Conservation (phyloP, 1,139 yeast species). For the Candida labiduridarum region DNA sequence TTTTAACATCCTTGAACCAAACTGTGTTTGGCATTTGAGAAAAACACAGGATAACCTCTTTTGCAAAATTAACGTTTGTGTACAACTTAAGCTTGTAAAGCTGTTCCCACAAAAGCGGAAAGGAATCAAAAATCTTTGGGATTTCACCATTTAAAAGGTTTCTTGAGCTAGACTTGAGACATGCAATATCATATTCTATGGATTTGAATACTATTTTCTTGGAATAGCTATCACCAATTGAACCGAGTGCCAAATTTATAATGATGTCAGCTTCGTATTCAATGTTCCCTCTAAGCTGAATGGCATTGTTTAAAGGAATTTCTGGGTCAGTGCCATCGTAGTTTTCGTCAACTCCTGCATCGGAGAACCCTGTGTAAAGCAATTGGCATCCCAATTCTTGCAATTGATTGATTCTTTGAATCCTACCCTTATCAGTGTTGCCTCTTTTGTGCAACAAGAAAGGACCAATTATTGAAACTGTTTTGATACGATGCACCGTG, state of each 20-base stretch:
- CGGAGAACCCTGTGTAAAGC: slow-evolving; percentile 17
- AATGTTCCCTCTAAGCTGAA: slow-evolving; percentile 40
- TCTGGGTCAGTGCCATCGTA: slow-evolving; percentile 22
- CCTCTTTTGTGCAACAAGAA: slow-evolving; percentile 13
- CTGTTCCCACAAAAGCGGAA: slow-evolving; percentile 50
- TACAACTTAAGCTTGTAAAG: slow-evolving; percentile 35
- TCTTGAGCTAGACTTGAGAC: slow-evolving; percentile 50
- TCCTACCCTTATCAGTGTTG: slow-evolving; percentile 6
- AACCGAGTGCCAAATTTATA: slow-evolving; percentile 22
- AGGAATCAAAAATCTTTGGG: slow-evolving; percentile 46
- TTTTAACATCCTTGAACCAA: slow-evolving; percentile 31
- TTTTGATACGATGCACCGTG: slow-evolving; percentile 42
- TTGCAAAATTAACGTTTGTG: slow-evolving; percentile 40
- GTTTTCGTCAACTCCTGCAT: slow-evolving; percentile 16
- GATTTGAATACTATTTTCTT: slow-evolving; percentile 48
- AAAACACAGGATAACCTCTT: slow-evolving; percentile 44
- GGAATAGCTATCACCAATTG: slow-evolving; percentile 26
- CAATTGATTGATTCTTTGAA: slow-evolving; percentile 10
- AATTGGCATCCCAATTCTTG: slow-evolving; percentile 17
- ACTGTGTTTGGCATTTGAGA: slow-evolving; percentile 46
- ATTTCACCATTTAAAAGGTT: slow-evolving; percentile 40
- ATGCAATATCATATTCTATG: slow-evolving; percentile 55
- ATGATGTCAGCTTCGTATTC: slow-evolving; percentile 31
- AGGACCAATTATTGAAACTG: slow-evolving; percentile 39
- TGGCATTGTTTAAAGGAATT: slow-evolving; percentile 26